These are phyloP conservation scores for Ambrosiella cleistominuta DNA, from an alignment of 2,329 filamentous ascomycete species.

Conservation along the genomic window DNA sequence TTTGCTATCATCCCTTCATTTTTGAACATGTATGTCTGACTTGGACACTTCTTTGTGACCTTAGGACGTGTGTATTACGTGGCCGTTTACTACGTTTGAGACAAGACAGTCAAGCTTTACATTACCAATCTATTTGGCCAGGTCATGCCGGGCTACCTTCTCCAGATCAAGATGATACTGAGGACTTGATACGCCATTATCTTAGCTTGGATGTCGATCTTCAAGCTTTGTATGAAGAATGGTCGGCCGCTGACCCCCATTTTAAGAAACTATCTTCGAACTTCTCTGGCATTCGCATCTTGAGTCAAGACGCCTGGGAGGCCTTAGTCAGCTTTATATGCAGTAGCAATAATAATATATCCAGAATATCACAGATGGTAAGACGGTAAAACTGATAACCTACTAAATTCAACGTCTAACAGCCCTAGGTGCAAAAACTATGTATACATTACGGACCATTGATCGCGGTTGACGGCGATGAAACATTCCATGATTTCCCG, in stretches of 20 bases:
- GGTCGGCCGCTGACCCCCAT: constrained; percentile 71
- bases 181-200: constrained; percentile 62
- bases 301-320: constrained; percentile 94
- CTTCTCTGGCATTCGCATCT: constrained; percentile 79
- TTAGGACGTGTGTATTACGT: constrained; percentile 62
- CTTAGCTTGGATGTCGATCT: constrained; percentile 73
- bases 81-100: constrained; percentile 71
- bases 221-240: constrained; percentile 60
- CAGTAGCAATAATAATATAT: constrained; percentile 97
- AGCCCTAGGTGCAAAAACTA: constrained; percentile 55
- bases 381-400: constrained; percentile 6
- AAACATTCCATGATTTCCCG: constrained; percentile 77
- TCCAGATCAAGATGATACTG: constrained; percentile 42
- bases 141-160: constrained; percentile 11
- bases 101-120: constrained; percentile 61
- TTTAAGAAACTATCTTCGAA: constrained; percentile 74
- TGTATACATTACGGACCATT: constrained; percentile 70
- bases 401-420: not conserved
- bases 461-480: constrained; percentile 51
- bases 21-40: constrained; percentile 1
- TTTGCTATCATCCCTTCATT: not conserved
- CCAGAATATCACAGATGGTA: constrained; percentile 88
- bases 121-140: constrained; percentile 59
- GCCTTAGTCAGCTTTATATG: constrained; percentile 88
- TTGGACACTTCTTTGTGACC: constrained; percentile 1